phyloP scores from a whole-genome alignment of 2,329 filamentous ascomycete genomes.

The Scedosporium minutisporum region DNA sequence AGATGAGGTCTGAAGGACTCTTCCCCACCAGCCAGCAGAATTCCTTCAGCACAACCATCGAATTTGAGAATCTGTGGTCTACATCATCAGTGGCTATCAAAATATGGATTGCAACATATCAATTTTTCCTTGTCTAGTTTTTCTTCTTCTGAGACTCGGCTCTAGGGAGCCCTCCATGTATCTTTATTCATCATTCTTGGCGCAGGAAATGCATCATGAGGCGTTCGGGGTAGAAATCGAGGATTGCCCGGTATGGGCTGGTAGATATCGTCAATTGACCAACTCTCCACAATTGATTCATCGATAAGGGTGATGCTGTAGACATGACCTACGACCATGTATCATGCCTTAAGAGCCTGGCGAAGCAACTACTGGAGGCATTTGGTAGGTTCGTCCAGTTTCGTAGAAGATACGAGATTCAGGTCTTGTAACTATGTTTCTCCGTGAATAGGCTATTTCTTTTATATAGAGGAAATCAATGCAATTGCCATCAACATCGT shows the following conservation, averaged over 20 bases:
- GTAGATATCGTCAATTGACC: conserved; percentile 2
- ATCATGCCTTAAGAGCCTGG: too few species aligned
- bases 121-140: background rate
- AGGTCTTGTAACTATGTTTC: too few species aligned
- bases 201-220: background rate
- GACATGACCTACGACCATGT: too few species aligned
- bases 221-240: background rate
- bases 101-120: background rate
- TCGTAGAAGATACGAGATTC: too few species aligned
- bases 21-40: background rate
- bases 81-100: too few species aligned
- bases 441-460: too few species aligned
- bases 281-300: background rate
- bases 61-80: too few species aligned
- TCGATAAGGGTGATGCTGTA: too few species aligned
- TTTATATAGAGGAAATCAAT: too few species aligned
- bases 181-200: background rate
- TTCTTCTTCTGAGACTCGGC: background rate
- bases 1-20: background rate
- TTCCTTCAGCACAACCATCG: background rate
- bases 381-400: too few species aligned
- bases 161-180: background rate
- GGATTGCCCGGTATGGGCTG: background rate
- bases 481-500: too few species aligned
- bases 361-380: too few species aligned